phyloP scores from a whole-genome alignment of 2,329 filamentous ascomycete species.

The Torrubiella hemipterigena region DNA sequence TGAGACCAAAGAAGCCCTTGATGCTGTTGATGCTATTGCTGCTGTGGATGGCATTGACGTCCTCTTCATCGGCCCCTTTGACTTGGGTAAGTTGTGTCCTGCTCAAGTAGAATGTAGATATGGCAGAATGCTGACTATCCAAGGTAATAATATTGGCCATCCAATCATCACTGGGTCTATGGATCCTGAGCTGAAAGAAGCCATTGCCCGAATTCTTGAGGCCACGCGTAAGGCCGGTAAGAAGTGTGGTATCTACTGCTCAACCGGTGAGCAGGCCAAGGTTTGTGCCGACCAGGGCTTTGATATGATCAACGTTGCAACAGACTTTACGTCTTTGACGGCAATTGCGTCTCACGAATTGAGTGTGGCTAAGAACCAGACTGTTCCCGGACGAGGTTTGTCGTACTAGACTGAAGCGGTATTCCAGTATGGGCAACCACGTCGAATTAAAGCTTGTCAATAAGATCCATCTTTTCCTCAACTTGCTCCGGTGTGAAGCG shows the following conservation, averaged over 20 bases:
- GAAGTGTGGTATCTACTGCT: slow-evolving; percentile 51
- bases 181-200: slow-evolving; percentile 43
- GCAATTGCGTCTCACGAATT: slow-evolving; percentile 31
- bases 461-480: slow-evolving; percentile 54
- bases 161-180: slow-evolving; percentile 51
- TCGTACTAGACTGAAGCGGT: slow-evolving; percentile 22
- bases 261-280: slow-evolving; percentile 42
- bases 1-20: slow-evolving; percentile 51
- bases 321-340: slow-evolving; percentile 41
- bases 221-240: slow-evolving; percentile 52
- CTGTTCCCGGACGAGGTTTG: slow-evolving; percentile 21
- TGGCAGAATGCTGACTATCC: background rate
- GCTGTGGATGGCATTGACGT: slow-evolving; percentile 48
- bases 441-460: slow-evolving; percentile 20
- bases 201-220: slow-evolving; percentile 44
- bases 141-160: slow-evolving; percentile 46
- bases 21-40: slow-evolving; percentile 49
- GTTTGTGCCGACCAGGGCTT: slow-evolving; percentile 43
- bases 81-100: slow-evolving; percentile 33
- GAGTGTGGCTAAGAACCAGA: slow-evolving; percentile 30
- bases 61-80: slow-evolving; percentile 55
- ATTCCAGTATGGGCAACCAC: background rate
- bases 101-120: too few relatives aligned
- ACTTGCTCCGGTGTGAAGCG: slow-evolving; percentile 58
- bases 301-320: slow-evolving; percentile 48